Evolutionary conservation across 2,329 filamentous ascomycete genomes (phyloP), one percentile per base, ranked within the genome.

Genomic region (Lizonia empirigonia): DNA sequence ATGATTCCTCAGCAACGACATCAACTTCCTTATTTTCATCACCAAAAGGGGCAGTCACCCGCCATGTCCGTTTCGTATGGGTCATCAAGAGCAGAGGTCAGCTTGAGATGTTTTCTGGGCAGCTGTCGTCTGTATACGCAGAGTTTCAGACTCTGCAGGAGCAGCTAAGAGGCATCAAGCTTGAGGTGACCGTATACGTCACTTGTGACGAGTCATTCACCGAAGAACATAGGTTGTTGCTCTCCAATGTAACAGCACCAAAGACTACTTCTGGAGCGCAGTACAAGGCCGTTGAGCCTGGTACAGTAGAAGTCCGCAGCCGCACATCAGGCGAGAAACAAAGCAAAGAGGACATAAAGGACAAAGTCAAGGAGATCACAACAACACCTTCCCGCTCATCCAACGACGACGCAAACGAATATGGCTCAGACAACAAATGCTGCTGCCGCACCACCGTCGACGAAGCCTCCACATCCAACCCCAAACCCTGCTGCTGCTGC

Each of bases 51-150:
- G 70, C 71, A 5, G 77, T 76, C 6, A 82, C 79, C 0, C 75
- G 80, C 35, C 74, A 76, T 30, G 70, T 85, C 23, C 78, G 78
- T 1, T 83, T 84, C 53, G 72, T 84, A 8, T 86, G 83, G 83
- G 78, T 84, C 5, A 76, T 85, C 45, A 85, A 82, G 61, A 77
- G 78, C n/a, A 75, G 74, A 4, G 73, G 74, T 1, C 79, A 83
- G 37, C 63, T 84, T 2, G 72, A 68, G 12, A 85, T 82, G 78
- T 83, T 85, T 52, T 69, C 76, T 1, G 60, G 69, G 3, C 78
- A 84, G 58, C 71, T 86, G 1, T 74, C 77, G 1, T 64, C 73
- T 7, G 73, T 80, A 2, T 60, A 76, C 12, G 59, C 68, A 2
- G 77, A 82, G 35, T 74, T 80, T 27, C 63, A 76, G 19, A 55